These are phyloP conservation scores for Sistotremastrum niveocremeum DNA, from an alignment of 768 basidiomycete species.

Conservation along the genomic window DNA sequence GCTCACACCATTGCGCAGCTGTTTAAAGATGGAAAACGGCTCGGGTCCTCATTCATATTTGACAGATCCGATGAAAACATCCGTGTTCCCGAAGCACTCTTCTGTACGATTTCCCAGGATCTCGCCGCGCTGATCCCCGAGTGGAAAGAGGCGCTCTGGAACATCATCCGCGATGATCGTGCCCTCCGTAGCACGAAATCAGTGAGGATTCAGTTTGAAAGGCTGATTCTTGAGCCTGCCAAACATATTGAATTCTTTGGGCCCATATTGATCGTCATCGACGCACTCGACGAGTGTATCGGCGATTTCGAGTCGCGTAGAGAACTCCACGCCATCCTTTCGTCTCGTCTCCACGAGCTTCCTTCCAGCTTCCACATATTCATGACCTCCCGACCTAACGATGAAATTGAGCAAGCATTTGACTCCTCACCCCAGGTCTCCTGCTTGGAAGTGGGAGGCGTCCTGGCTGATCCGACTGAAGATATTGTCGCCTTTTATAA, in stretches of 20 bases:
- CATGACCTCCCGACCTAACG: not conserved
- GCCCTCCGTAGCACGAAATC: no score
- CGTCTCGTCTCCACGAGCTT: not conserved
- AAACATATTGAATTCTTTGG: no score
- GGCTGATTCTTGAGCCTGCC: no score
- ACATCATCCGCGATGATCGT: no score
- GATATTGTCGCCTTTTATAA: no score
- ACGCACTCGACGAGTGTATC: slow-evolving; percentile 15
- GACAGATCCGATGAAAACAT: slow-evolving; percentile 7
- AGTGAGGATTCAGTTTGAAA: no score
- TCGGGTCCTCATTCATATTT: slow-evolving; percentile 24
- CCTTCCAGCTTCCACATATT: slow-evolving; percentile 7
- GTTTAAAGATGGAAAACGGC: slow-evolving; percentile 18
- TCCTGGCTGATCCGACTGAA: not conserved
- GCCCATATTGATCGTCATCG: slow-evolving; percentile 12
- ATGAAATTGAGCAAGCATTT: no score
- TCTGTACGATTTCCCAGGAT: no score
- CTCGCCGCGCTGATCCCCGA: no score
- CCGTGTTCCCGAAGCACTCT: no score
- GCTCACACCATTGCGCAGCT: slow-evolving; percentile 22
- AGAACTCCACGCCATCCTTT: not conserved
- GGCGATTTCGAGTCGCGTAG: not conserved
- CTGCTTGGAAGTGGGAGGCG: not conserved
- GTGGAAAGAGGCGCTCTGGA: no score
- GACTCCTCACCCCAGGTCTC: no score